Evolutionary conservation across 164 flowering plant genomes (phyloP), one percentile per base, ranked within the genome.

Genomic region (Macadamia integrifolia): DNA sequence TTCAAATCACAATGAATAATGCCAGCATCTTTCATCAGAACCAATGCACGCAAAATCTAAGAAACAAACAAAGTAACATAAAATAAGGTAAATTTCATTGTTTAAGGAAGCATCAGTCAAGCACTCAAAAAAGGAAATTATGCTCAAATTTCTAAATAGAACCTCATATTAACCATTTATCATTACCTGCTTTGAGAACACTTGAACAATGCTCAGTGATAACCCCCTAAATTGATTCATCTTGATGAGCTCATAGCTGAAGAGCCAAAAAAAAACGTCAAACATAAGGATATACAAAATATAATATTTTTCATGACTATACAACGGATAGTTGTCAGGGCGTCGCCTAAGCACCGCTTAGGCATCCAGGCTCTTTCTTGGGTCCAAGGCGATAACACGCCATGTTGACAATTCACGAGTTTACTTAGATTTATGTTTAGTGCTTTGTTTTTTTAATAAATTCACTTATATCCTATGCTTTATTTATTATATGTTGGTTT

Each of bases 1-100:
- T 95, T 95, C 80, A 95, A 78, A 88, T 95, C 99, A 84, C 99
- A 95, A 67, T 95, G 99, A 74, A 95, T 95, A 55, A 95, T 89
- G 58, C 90, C 91, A 75, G 96, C 98, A 66, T 89, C 95, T 83
- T 91, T 95, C 85, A 95, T 78, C 52, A 95, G 79, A 72, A 85
- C 81, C 78, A 95, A 72, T 40, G 96, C 99, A 72, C 78, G 77
- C 77, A 95, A 80, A 65, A 95, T 95, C 99, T 95, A 74, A 40
- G 17, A 59, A 64, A 72, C 10, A 76, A 53, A 48, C 32, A 71
- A 48, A 32, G 61, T 28, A 64, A 10, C 60, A 40, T 23, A 64
- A 64, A 31, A 29, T 10, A 49, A 61, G 43, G 50, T 1, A 42
- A 28, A 6, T 58, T 29, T 35, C 40, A 61, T 31, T 50, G 17